These are phyloP conservation scores for Claviceps africana DNA, from an alignment of 2,329 filamentous ascomycete species.

Conservation along the genomic window DNA sequence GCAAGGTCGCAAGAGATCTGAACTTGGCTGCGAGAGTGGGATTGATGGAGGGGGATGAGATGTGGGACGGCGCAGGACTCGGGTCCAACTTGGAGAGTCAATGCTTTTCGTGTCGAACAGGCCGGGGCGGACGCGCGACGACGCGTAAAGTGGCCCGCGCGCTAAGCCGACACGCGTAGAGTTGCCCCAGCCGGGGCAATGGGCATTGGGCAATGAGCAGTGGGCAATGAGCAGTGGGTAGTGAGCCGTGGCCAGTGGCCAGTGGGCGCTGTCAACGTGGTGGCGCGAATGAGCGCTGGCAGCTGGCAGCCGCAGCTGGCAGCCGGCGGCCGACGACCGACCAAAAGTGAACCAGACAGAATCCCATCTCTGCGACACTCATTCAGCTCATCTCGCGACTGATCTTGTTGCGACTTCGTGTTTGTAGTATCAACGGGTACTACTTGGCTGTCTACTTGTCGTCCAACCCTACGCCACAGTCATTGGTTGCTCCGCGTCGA, in stretches of 20 bases:
- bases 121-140: slow-evolving; percentile 10
- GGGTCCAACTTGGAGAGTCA: too few relatives aligned
- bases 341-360: background rate
- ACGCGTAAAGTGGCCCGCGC: slow-evolving; percentile 29
- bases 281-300: background rate
- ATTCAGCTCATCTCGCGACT: background rate
- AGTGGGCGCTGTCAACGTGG: background rate
- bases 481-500: background rate
- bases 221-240: too few relatives aligned
- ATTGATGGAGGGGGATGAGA: slow-evolving; percentile 6
- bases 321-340: background rate
- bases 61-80: background rate
- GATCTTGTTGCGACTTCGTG: background rate
- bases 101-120: slow-evolving; percentile 10
- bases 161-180: slow-evolving; percentile 24
- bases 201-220: too few relatives aligned
- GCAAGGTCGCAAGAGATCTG: background rate
- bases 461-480: background rate
- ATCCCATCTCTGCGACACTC: background rate
- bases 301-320: background rate
- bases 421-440: background rate
- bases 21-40: slow-evolving; percentile 9
- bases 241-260: too few relatives aligned
- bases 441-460: background rate
- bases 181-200: too few relatives aligned